Percentiles rank a stretch among this genome's conserved stretches.
Evolutionary conservation across 768 basidiomycete species (phyloP).

Genomic region (Russula ochroleuca): DNA sequence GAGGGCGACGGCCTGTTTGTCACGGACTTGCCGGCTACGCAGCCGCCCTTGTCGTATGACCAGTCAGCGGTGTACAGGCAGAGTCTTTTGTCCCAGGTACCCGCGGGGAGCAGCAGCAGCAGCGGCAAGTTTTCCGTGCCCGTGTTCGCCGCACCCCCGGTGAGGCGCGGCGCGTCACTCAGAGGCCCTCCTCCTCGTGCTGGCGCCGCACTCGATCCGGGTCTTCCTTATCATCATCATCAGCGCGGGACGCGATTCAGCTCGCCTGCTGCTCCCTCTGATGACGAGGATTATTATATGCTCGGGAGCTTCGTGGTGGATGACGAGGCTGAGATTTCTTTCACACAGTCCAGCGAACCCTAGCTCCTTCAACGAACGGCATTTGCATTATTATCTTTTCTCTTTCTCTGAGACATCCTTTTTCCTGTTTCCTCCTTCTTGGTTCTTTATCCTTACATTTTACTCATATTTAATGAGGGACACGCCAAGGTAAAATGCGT

Average conservation of each 20-base stretch:
- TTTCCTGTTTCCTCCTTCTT: not conserved
- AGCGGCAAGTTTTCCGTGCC: slow-evolving; percentile 40
- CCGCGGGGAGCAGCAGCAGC: slow-evolving; percentile 29
- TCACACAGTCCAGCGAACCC: slow-evolving; percentile 31
- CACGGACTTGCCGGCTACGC: slow-evolving; percentile 59
- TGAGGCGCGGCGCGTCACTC: slow-evolving; percentile 36
- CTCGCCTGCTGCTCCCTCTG: slow-evolving; percentile 53
- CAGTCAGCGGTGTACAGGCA: slow-evolving; percentile 65
- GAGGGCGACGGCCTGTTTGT: slow-evolving; percentile 56
- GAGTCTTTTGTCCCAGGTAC: slow-evolving; percentile 69
- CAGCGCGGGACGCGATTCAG: slow-evolving; percentile 43
- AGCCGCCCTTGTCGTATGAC: slow-evolving; percentile 66
- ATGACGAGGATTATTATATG: slow-evolving; percentile 60
- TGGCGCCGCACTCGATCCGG: slow-evolving; percentile 33
- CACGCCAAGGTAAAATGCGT: not conserved
- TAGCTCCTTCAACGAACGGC: not conserved
- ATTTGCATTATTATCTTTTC: not conserved
- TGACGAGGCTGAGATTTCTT: slow-evolving; percentile 68
- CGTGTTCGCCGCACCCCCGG: slow-evolving; percentile 50
- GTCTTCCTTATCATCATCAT: slow-evolving; percentile 25
- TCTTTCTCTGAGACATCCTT: not conserved
- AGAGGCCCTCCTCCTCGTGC: slow-evolving; percentile 8
- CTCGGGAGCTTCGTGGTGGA: slow-evolving; percentile 77
- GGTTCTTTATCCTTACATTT: not conserved
- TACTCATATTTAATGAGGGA: not conserved